phyloP scores from a whole-genome alignment of 306 rosid species.

The Dryas alaskensis region DNA sequence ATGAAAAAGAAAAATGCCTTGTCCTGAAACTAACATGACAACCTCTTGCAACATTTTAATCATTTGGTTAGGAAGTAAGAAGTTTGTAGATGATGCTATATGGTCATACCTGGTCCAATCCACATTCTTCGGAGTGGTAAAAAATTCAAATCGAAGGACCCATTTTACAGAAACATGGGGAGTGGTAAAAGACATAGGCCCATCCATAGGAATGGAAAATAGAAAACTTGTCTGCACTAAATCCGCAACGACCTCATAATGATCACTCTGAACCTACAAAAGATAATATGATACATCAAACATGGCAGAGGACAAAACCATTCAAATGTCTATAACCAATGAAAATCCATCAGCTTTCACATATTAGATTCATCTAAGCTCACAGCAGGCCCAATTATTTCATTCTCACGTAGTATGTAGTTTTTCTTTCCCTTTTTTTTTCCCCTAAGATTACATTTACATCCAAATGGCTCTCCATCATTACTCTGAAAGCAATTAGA shows the following conservation, averaged over 20 bases:
- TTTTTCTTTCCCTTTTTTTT: neutral
- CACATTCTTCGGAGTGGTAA: constrained; percentile 79
- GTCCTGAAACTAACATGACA: neutral
- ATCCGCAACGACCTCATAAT: constrained; percentile 94
- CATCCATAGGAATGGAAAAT: constrained; percentile 97
- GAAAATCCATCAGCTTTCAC: neutral
- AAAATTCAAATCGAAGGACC: constrained; percentile 96
- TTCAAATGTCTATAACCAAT: constrained; percentile 12
- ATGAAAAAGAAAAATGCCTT: neutral
- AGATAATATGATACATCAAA: constrained; percentile 10
- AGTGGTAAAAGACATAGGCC: constrained; percentile 98
- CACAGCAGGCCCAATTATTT: constrained; percentile 4
- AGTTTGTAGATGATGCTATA: constrained; percentile 6
- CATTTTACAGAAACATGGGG: constrained; percentile 88
- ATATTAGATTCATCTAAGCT: neutral
- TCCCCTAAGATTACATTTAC: neutral
- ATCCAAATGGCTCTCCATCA: neutral
- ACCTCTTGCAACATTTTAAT: neutral
- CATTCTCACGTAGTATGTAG: neutral
- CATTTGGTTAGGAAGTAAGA: neutral
- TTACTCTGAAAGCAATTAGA: neutral
- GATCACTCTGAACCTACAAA: constrained; percentile 92
- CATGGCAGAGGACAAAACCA: constrained; percentile 20
- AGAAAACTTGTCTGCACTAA: constrained; percentile 92
- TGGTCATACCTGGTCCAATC: constrained; percentile 76